Evolutionary conservation across 176 grass and related monocot species (phyloP).

Genomic region (Rhynchospora breviuscula): DNA sequence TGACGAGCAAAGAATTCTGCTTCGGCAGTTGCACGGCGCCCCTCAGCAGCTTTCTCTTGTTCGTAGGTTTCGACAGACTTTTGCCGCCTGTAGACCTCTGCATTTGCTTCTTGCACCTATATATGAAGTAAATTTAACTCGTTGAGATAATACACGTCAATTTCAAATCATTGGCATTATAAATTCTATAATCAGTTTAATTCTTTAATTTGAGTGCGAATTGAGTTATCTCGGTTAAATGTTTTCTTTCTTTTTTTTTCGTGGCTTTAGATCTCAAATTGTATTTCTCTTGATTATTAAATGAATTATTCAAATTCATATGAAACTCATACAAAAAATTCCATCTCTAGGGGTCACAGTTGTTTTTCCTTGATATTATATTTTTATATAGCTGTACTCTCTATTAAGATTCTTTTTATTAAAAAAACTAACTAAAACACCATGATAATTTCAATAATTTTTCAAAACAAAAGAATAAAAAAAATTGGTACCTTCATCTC

Average conservation of each 20-base stretch:
- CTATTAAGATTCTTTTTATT: background rate
- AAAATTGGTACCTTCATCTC: conserved; percentile 42
- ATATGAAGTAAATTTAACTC: background rate
- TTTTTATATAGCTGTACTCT: background rate
- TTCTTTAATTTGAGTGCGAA: too few relatives aligned
- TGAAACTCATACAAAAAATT: too few relatives aligned
- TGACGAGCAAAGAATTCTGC: conserved; percentile 43
- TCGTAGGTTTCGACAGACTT: conserved; percentile 56
- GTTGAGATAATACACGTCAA: background rate
- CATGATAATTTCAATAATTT: background rate
- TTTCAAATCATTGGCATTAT: too few relatives aligned
- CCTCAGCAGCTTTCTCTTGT: conserved; percentile 48
- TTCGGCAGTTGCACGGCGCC: conserved; percentile 24
- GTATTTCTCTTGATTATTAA: too few relatives aligned
- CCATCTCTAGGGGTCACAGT: background rate
- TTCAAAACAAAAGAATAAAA: background rate
- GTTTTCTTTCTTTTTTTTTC: too few relatives aligned
- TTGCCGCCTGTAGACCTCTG: conserved; percentile 57
- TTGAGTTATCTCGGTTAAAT: too few relatives aligned
- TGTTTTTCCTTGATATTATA: background rate
- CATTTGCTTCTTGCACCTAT: conserved; percentile 56
- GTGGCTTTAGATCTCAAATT: too few relatives aligned
- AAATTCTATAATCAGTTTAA: too few relatives aligned
- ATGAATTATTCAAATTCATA: too few relatives aligned
- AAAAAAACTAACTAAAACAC: background rate